Conservation (phyloP, 106 monocot genomes). For the Acanthochlamys bracteata region DNA sequence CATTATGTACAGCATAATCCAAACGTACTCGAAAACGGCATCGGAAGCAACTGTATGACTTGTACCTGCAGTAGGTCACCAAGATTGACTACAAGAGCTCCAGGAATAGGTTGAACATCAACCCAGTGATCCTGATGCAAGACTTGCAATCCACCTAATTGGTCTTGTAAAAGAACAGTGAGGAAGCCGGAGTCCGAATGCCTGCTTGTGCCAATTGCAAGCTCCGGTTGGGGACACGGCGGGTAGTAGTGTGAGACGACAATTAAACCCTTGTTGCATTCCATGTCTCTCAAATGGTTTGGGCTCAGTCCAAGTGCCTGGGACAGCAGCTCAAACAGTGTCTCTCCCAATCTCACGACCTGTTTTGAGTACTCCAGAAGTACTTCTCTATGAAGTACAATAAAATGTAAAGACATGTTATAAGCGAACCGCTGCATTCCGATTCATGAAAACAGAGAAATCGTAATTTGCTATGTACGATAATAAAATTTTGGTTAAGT, state of each 20-base stretch:
- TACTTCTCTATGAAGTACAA: not conserved
- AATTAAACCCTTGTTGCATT: slow-evolving; percentile 1
- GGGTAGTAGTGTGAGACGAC: slow-evolving; percentile 10
- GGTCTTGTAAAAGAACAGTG: slow-evolving; percentile 11
- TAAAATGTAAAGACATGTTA: too few species aligned
- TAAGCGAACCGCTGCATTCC: too few species aligned
- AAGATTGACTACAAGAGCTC: slow-evolving; percentile 8
- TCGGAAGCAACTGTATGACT: too few species aligned
- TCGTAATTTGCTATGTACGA: not conserved
- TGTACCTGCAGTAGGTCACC: slow-evolving; percentile 9
- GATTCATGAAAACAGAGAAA: not conserved
- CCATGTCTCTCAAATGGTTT: slow-evolving; percentile 4
- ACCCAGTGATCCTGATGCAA: slow-evolving; percentile 7
- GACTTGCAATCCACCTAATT: slow-evolving; percentile 8
- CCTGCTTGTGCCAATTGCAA: slow-evolving; percentile 7
- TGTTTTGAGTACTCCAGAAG: slow-evolving; percentile 8
- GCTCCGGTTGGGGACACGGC: slow-evolving; percentile 5
- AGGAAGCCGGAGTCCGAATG: slow-evolving; percentile 14
- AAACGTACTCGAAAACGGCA: too few species aligned
- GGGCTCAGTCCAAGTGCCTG: slow-evolving; percentile 7
- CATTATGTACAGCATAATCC: too few species aligned
- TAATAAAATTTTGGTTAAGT: not conserved
- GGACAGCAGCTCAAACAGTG: slow-evolving; percentile 11
- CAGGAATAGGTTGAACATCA: slow-evolving; percentile 4
- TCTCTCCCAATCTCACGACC: slow-evolving; percentile 2